Evolutionary conservation across 768 basidiomycete genomes (phyloP).

Genomic region (Russula olivacea): DNA sequence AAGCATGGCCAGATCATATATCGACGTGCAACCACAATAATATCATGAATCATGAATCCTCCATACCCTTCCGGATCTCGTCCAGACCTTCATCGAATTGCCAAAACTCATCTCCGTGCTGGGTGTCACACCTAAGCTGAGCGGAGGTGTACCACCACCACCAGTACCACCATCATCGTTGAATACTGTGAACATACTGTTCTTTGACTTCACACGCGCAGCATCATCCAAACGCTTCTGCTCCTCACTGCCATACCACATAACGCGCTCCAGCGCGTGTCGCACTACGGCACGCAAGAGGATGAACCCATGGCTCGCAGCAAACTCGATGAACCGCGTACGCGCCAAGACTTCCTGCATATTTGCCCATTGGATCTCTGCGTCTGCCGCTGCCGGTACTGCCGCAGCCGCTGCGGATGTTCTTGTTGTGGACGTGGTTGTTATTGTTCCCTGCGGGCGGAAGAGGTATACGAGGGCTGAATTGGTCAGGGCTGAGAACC

Average conservation of each 20-base stretch:
- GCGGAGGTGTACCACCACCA: no score
- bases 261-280: constrained; percentile 63
- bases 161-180: no score
- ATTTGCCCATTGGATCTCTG: background rate
- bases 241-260: constrained; percentile 73
- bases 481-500: constrained; percentile 85
- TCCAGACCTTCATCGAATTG: constrained; percentile 65
- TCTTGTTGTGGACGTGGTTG: no score
- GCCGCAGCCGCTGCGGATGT: background rate
- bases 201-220: constrained; percentile 51
- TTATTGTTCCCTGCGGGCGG: constrained; percentile 37
- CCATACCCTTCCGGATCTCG: constrained; percentile 66
- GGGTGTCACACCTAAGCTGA: background rate
- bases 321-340: constrained; percentile 53
- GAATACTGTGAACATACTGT: constrained; percentile 28
- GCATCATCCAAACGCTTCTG: constrained; percentile 49
- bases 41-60: constrained; percentile 47
- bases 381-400: background rate
- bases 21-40: no score
- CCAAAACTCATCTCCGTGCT: constrained; percentile 46
- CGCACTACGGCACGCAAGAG: constrained; percentile 55
- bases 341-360: constrained; percentile 27
- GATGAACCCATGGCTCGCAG: constrained; percentile 84
- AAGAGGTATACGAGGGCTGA: constrained; percentile 90
- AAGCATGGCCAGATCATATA: background rate